These are phyloP conservation scores for Botrytis hyacinthi DNA, from an alignment of 2,329 filamentous ascomycete species.

Conservation along the genomic window DNA sequence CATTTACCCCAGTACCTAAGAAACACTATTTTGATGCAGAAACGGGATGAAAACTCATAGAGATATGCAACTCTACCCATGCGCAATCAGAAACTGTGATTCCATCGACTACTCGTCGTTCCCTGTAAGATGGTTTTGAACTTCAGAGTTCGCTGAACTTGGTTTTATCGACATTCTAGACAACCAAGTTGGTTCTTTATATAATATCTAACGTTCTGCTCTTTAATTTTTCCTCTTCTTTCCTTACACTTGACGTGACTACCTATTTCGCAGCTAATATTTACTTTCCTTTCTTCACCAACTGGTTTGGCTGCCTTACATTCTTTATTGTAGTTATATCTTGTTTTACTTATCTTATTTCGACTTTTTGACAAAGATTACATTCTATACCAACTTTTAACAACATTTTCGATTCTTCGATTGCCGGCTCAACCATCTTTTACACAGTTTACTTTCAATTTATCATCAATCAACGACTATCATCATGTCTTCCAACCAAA, in stretches of 20 bases:
- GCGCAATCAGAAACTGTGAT: constrained; percentile 40
- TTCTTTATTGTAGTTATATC: constrained; percentile 46
- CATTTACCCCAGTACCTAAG: constrained; percentile 32
- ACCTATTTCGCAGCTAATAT: constrained; percentile 39
- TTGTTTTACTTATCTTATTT: constrained; percentile 24
- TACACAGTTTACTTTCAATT: constrained; percentile 29
- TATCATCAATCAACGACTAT: constrained; percentile 33
- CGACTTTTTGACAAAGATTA: constrained; percentile 39
- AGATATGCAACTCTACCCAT: constrained; percentile 38
- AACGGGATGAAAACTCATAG: constrained; percentile 35
- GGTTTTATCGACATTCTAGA: constrained; percentile 30
- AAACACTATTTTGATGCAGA: constrained; percentile 38
- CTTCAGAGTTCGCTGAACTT: not conserved
- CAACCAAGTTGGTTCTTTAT: constrained; percentile 33
- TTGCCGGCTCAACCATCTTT: constrained; percentile 37
- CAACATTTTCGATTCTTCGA: constrained; percentile 34
- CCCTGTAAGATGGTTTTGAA: constrained; percentile 19
- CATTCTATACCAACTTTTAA: constrained; percentile 47
- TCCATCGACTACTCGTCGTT: constrained; percentile 29
- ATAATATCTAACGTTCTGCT: constrained; percentile 32
- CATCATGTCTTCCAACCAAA: constrained; percentile 39
- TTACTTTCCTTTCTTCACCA: constrained; percentile 49
- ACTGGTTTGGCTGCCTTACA: constrained; percentile 54
- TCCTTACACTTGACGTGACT: constrained; percentile 38
- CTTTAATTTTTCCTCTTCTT: constrained; percentile 31